Percentiles rank a stretch among this genome's conserved stretches.
phyloP scores from a whole-genome alignment of 139 green algal genomes.

The Coelastrella sp. region DNA sequence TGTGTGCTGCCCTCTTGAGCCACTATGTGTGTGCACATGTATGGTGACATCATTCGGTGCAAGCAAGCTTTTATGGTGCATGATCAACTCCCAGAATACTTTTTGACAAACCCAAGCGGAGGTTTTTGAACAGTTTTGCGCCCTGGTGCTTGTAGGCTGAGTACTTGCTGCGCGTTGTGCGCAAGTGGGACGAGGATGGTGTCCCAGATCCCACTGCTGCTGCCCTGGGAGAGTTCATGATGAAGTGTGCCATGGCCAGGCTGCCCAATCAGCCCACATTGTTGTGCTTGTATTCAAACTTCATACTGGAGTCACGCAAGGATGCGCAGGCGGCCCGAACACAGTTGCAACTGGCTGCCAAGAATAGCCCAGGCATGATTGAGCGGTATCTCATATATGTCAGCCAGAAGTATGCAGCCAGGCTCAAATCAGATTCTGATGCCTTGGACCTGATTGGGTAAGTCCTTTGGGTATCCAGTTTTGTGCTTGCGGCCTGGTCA shows the following conservation, averaged over 20 bases:
- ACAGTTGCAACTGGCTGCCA: conserved; percentile 58
- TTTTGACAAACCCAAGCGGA: too few relatives aligned
- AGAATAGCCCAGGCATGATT: conserved; percentile 42
- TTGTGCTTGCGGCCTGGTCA: too few relatives aligned
- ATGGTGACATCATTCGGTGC: too few relatives aligned
- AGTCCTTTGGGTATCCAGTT: too few relatives aligned
- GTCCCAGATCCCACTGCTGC: conserved; percentile 10
- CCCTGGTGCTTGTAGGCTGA: too few relatives aligned
- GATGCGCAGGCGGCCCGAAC: conserved; percentile 41
- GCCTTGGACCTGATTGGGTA: background rate
- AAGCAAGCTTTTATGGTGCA: too few relatives aligned
- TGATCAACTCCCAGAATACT: too few relatives aligned
- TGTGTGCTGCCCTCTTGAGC: too few relatives aligned
- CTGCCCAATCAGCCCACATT: conserved; percentile 40
- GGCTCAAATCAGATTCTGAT: conserved; percentile 24
- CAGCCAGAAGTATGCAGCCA: background rate
- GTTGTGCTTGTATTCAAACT: conserved; percentile 54
- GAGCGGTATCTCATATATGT: conserved; percentile 46
- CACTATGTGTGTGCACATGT: too few relatives aligned
- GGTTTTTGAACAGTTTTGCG: too few relatives aligned
- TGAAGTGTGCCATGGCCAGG: conserved; percentile 52
- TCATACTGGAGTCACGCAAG: conserved; percentile 49
- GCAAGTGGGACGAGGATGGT: conserved; percentile 37
- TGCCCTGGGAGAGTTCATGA: conserved; percentile 14
- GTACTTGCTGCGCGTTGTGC: conserved; percentile 29